These are phyloP conservation scores for Haematococcus lacustris DNA, from an alignment of 139 green algal species.

Conservation along the genomic window DNA sequence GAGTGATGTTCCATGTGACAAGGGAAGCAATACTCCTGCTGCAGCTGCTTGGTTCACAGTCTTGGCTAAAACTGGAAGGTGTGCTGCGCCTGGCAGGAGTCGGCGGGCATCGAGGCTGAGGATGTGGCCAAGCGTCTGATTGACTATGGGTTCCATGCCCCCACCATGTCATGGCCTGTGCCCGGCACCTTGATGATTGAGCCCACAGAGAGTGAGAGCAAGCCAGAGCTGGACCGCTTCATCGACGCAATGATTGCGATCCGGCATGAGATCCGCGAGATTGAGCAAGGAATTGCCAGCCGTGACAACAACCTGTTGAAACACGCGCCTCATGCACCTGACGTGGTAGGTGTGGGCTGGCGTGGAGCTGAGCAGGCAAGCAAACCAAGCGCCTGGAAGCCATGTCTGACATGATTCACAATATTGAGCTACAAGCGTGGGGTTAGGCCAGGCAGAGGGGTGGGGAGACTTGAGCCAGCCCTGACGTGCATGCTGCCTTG, in stretches of 20 bases:
- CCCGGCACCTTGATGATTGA: conserved; percentile 98
- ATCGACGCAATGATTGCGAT: conserved; percentile 95
- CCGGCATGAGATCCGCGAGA: conserved; percentile 77
- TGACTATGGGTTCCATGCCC: conserved; percentile 97
- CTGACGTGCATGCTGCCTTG: no score
- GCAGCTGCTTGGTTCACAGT: no score
- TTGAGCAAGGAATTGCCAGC: conserved; percentile 66
- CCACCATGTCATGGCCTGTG: conserved; percentile 99
- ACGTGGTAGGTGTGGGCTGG: conserved; percentile 42
- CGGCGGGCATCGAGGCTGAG: conserved; percentile 68
- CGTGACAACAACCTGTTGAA: conserved; percentile 89
- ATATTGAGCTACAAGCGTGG: no score
- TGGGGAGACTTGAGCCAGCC: no score
- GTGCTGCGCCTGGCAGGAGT: conserved; percentile 1
- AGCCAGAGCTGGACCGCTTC: conserved; percentile 59
- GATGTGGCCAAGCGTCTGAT: conserved; percentile 99
- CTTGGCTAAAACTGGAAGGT: no score
- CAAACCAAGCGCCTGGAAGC: no score
- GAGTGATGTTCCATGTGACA: no score
- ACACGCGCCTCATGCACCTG: conserved; percentile 83
- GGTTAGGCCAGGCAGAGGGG: no score
- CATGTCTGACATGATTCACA: no score
- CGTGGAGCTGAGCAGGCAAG: no score
- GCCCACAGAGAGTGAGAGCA: conserved; percentile 91
- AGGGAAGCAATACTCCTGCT: no score